Conservation (phyloP, 2,329 filamentous ascomycete genomes). For the Aspergillus felis region DNA sequence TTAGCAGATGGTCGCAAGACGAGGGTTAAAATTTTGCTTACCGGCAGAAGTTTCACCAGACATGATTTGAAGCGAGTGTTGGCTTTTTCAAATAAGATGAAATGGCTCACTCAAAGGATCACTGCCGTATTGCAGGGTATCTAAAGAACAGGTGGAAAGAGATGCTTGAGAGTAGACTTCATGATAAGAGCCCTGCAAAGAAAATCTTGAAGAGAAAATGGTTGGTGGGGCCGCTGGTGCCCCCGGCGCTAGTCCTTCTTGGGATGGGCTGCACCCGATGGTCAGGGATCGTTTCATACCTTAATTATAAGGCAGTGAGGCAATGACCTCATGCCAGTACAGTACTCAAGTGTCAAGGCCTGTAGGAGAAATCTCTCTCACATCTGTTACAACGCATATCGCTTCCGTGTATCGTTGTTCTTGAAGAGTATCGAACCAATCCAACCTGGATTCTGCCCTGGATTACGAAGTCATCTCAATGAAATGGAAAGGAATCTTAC, state of each 20-base stretch:
- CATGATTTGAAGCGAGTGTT: slow-evolving; percentile 21
- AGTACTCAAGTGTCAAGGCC: no score
- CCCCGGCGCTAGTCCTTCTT: neutral
- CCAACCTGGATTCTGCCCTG: neutral
- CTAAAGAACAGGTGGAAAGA: neutral
- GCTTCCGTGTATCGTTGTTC: neutral
- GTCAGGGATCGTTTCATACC: neutral
- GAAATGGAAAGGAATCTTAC: neutral
- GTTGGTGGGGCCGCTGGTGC: neutral
- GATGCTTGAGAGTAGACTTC: slow-evolving; percentile 2
- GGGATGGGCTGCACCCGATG: neutral
- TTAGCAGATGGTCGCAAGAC: slow-evolving; percentile 6
- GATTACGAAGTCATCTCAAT: neutral
- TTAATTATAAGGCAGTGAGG: neutral
- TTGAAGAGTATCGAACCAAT: neutral
- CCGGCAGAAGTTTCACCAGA: slow-evolving; percentile 30
- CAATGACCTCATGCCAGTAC: neutral
- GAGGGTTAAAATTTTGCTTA: slow-evolving; percentile 8
- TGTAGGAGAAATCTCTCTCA: no score
- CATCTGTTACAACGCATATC: no score
- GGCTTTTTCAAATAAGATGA: slow-evolving; percentile 20
- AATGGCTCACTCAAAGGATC: slow-evolving; percentile 39
- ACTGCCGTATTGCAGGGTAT: slow-evolving; percentile 25
- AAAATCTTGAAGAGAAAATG: slow-evolving; percentile 6
- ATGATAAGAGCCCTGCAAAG: slow-evolving; percentile 7